These are phyloP conservation scores for Lentinula detonsa DNA, from an alignment of 768 basidiomycete genomes.

Conservation along the genomic window DNA sequence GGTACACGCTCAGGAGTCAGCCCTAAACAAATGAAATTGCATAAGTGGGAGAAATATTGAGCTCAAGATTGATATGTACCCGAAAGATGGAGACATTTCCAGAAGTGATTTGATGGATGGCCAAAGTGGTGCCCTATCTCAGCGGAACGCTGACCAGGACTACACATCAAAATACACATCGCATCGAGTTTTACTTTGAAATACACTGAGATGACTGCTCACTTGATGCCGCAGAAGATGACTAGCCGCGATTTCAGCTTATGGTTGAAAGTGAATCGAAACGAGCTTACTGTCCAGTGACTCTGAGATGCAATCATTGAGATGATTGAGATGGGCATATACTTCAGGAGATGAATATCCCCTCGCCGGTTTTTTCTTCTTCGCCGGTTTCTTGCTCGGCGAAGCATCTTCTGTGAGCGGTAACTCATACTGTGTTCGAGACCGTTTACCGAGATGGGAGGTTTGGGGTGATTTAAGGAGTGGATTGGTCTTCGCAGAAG, in stretches of 20 bases:
- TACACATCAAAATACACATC: constrained; percentile 16
- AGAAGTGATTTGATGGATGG: constrained; percentile 79
- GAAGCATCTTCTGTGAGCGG: neutral
- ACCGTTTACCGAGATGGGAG: neutral
- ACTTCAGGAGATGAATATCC: constrained; percentile 45
- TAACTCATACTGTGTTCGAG: neutral
- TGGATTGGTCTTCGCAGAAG: neutral
- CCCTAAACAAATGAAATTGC: constrained; percentile 27
- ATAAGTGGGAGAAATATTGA: neutral
- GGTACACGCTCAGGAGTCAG: constrained; percentile 47
- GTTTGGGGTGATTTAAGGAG: neutral
- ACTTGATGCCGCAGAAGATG: constrained; percentile 87
- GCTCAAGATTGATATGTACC: constrained; percentile 28
- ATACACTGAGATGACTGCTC: constrained; percentile 8
- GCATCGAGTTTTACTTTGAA: neutral
- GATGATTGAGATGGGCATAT: constrained; percentile 42
- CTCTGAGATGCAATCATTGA: constrained; percentile 47
- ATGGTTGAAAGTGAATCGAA: neutral
- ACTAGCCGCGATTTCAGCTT: constrained; percentile 32
- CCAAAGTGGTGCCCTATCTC: constrained; percentile 68
- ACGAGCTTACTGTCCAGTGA: constrained; percentile 53
- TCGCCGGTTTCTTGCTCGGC: constrained; percentile 9
- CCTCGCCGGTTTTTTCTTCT: constrained; percentile 28
- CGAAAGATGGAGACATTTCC: constrained; percentile 63
- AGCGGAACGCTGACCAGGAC: constrained; percentile 66